Percentiles rank a stretch among this genome's conserved stretches.
These are phyloP conservation scores for Kodamaea sp. DNA, from an alignment of 1,139 yeast species.

Conservation along the genomic window DNA sequence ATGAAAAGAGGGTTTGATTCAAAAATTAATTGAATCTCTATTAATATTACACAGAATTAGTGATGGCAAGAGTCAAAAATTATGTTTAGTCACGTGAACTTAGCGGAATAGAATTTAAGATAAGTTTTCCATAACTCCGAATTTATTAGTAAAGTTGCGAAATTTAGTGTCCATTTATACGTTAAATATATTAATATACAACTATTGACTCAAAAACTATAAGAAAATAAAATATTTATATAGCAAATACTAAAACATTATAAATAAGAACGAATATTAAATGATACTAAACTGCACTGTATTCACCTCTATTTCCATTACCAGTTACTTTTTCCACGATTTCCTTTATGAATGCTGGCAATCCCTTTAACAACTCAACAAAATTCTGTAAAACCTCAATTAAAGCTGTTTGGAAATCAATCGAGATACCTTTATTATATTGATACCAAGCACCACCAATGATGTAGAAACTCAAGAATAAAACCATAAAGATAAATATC, in stretches of 20 bases:
- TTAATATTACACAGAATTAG: too few species aligned
- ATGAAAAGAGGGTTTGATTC: too few species aligned
- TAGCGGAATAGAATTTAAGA: too few species aligned
- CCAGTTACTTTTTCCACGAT: conserved; percentile 69
- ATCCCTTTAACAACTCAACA: conserved; percentile 53
- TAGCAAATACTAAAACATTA: not conserved
- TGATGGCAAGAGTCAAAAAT: too few species aligned
- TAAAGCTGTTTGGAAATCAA: conserved; percentile 50
- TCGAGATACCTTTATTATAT: conserved; percentile 49
- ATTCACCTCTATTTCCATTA: conserved; percentile 73
- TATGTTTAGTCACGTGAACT: too few species aligned
- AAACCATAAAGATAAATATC: conserved; percentile 62
- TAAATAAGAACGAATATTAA: not conserved
- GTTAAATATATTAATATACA: too few species aligned
- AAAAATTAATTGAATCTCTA: too few species aligned
- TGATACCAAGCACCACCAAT: conserved; percentile 81
- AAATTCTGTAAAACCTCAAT: conserved; percentile 73
- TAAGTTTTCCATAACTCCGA: too few species aligned
- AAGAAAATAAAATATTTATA: not conserved
- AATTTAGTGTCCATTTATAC: too few species aligned
- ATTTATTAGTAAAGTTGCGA: too few species aligned
- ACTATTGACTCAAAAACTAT: conserved; percentile 2
- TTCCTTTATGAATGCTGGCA: conserved; percentile 72
- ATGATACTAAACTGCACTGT: conserved; percentile 73
- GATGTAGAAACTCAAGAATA: conserved; percentile 68